Evolutionary conservation across 2,329 filamentous ascomycete species (phyloP).

Genomic region (Teratosphaeria viscida): DNA sequence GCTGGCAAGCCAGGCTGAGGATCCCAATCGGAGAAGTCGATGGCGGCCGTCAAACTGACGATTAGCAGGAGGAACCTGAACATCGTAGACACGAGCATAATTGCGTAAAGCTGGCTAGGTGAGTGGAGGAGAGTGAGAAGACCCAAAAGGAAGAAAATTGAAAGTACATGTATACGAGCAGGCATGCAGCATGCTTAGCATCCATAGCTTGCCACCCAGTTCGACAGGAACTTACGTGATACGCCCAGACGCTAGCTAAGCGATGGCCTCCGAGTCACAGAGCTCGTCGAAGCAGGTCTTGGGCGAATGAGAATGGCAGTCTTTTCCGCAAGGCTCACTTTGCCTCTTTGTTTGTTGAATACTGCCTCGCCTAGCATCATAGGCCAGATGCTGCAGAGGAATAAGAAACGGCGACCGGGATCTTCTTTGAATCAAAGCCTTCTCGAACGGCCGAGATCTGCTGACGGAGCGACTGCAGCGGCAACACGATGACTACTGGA

Average conservation of each 20-base stretch:
- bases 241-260: no score
- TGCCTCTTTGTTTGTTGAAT: not conserved
- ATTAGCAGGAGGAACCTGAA: not conserved
- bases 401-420: not conserved
- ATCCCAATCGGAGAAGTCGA: not conserved
- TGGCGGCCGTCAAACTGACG: not conserved
- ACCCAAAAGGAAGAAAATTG: no score
- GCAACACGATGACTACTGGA: no score
- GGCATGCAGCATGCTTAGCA: no score
- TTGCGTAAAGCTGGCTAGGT: not conserved
- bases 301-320: not conserved
- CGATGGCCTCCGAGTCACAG: no score
- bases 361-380: not conserved
- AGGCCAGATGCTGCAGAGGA: not conserved
- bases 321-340: not conserved
- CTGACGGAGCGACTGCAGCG: no score
- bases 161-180: no score
- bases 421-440: not conserved
- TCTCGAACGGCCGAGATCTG: no score
- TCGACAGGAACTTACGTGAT: no score
- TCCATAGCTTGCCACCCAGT: no score
- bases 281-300: no score
- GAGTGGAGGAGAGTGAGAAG: no score
- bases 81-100: not conserved
- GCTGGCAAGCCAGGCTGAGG: not conserved